Evolutionary conservation across 75 land plant species (phyloP), one percentile per base, ranked within the genome.

Genomic region (Selaginella moellendorffii): DNA sequence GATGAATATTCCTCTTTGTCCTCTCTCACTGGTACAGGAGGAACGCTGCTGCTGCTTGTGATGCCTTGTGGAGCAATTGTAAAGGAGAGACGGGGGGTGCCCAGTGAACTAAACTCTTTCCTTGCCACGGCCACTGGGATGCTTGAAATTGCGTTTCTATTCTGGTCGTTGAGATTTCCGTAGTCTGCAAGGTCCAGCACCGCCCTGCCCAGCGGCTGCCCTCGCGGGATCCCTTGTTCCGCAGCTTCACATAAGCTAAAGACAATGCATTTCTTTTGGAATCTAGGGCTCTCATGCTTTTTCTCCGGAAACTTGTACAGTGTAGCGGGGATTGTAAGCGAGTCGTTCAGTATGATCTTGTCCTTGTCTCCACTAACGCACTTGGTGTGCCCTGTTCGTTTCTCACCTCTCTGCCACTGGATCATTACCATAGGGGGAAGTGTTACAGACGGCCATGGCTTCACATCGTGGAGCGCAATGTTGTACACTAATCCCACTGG

Each of bases 381-480:
- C 46, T 14, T 5, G 46, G 46, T 36, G 51, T 2, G 1, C 1
- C 65, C 65, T 1, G 30, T n/a, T 18, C 20, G 36, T 1, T 21
- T 63, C 1, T 63, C 65, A 20, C 65, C 65, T 22, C 65, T 63
- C 24, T 29, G 14, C 65, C 65, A 63, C 8, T 31, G 52, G n/a
- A 63, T 8, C 2, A 29, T 31, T 1, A 63, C 36, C 5, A 1
- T 23, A 18, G 26, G 28, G 28, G 63, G 26, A 2, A 14, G 14
- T 36, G 5, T 36, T 5, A 14, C 14, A 14, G 10, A 36, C 5
- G 46, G 46, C 67, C 67, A 65, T 46, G 67, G 67, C 53, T 51
- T 65, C 24, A 65, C 51, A 51, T 65, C 67, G 53, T 65, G 52
- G 8, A 65, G 24, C 20, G 27, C 28, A 23, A 65, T 42, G 19